Evolutionary conservation across 257 asterid species (phyloP).

Genomic region (Nicotiana knightiana): DNA sequence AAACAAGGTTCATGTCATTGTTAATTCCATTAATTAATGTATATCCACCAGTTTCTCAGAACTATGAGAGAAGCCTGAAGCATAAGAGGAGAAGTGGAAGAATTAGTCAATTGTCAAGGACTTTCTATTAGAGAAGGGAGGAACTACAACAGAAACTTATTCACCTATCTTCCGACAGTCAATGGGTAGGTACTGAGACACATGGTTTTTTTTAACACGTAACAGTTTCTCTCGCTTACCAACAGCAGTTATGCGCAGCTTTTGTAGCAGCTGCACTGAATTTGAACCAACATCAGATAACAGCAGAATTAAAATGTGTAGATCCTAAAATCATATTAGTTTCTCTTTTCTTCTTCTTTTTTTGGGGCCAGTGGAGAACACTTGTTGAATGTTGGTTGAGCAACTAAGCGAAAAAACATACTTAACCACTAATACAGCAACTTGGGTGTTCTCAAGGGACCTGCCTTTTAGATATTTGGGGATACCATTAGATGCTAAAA

Average conservation of each 20-base stretch:
- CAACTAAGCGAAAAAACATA: neutral
- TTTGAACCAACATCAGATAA: neutral
- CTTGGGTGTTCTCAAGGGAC: too few relatives aligned
- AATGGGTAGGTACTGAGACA: constrained; percentile 62
- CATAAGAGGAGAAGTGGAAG: neutral
- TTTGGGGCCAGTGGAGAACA: neutral
- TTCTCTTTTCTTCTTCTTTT: neutral
- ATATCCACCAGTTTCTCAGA: constrained; percentile 70
- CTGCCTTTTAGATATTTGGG: too few relatives aligned
- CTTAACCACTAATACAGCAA: neutral
- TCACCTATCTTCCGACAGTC: constrained; percentile 75
- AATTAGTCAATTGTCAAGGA: neutral
- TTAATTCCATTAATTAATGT: constrained; percentile 45
- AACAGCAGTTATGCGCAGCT: constrained; percentile 55
- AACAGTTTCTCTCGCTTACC: constrained; percentile 68
- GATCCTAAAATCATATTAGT: neutral
- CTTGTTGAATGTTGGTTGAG: neutral
- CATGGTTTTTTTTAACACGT: constrained; percentile 70
- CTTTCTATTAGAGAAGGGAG: neutral
- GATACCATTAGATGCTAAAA: too few relatives aligned
- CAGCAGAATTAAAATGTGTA: neutral
- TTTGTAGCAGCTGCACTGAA: constrained; percentile 82
- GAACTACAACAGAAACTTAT: neutral
- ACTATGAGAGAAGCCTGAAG: constrained; percentile 83
- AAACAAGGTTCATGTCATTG: constrained; percentile 56